Evolutionary conservation across 805 yeast genomes (phyloP).

Genomic region (Teunomyces stri): DNA sequence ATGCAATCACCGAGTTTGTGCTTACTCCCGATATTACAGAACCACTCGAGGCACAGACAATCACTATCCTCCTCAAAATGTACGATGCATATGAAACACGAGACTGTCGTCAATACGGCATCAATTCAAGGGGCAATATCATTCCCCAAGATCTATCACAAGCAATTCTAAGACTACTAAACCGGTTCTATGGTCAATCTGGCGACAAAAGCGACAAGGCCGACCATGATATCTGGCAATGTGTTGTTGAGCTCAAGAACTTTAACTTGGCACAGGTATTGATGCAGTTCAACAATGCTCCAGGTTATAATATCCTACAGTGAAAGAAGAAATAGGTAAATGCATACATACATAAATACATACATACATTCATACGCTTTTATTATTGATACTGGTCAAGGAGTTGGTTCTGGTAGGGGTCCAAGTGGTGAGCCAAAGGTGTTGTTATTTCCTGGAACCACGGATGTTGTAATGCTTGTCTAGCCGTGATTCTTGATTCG

Average conservation of each 20-base stretch:
- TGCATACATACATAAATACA: not conserved
- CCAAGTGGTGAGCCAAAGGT: conserved; percentile 34
- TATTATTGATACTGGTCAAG: conserved; percentile 8
- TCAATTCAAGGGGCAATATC: conserved; percentile 2
- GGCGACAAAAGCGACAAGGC: not conserved
- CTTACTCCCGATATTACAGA: not conserved
- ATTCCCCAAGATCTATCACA: conserved; percentile 10
- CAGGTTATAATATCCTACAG: conserved; percentile 5
- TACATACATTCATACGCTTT: not conserved
- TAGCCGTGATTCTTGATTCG: conserved; percentile 56
- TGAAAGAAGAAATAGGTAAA: not conserved
- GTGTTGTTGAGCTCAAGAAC: conserved; percentile 11
- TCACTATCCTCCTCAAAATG: conserved; percentile 2
- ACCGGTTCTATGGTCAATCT: conserved; percentile 5
- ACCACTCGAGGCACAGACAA: not conserved
- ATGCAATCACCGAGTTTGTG: conserved; percentile 2
- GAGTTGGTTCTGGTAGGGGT: conserved; percentile 30
- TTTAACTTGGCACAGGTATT: conserved; percentile 12
- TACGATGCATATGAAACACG: conserved; percentile 8
- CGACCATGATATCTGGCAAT: conserved; percentile 12
- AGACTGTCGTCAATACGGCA: conserved; percentile 7
- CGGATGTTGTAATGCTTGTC: conserved; percentile 65
- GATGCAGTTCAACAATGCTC: conserved; percentile 12
- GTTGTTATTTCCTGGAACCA: conserved; percentile 76
- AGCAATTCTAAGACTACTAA: conserved; percentile 6